Evolutionary conservation across 345 rosid genomes (phyloP), one percentile per base, ranked within the genome.

Genomic region (Laguncularia racemosa): DNA sequence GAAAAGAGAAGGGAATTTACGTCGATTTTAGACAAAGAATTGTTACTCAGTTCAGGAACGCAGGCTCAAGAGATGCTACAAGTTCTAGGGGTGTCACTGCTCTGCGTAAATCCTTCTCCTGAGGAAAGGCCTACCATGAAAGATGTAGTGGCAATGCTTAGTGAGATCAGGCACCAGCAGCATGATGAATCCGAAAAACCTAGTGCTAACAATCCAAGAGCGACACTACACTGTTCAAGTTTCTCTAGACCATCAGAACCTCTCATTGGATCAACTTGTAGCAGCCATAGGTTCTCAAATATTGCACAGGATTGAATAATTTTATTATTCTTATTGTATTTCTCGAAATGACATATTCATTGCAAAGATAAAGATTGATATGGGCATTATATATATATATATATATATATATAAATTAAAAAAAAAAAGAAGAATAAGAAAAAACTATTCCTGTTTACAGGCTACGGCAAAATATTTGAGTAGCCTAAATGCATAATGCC

Each of bases 21-120:
- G 50, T 47, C 76, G 54, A 66, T 85, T 51, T 64, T 85, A 23
- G 88, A 85, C 67, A 84, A 69, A 46, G 81, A 71, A 28, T 67
- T 85, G 9, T 71, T 75, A 8, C 58, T 67, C 52, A 61, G 64
- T 33, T 77, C 88, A 44, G 68, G 84, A 13, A 80, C 88, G 19
- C 88, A 85, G 63, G 69, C 73, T 51, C 81, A 82, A 65, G 92
- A 85, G 66, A 85, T 80, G 81, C 72, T 78, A 58, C 92, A 85
- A 66, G 83, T 73, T 15, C 77, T 85, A 9, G 88, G 92, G 13
- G 86, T 82, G 56, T 83, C 92, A 23, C 74, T 80, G 46, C 80
- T 85, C 26, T 82, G 92, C 7, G 86, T 80, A 16, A 76, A 76
- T 60, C 71, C 78, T 47, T 64, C 56, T 43, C 88, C 88, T 0